Percentiles rank a stretch among this genome's conserved stretches.
Evolutionary conservation across 176 grass and related monocot genomes (phyloP).

Genomic region (Cymbopogon citratus): DNA sequence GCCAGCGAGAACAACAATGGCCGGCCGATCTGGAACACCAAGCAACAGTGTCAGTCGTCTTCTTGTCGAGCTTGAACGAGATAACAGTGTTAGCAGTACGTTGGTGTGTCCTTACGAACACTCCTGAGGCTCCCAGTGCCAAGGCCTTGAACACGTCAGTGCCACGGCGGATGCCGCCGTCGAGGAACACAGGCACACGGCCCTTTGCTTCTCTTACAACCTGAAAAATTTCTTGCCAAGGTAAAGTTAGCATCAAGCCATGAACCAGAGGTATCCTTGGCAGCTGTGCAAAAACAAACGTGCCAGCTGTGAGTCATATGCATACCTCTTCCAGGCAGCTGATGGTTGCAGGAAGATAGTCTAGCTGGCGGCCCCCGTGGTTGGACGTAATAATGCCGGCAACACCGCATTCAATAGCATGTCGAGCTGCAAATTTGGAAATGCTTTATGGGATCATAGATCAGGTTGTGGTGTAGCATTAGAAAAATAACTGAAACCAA

Average conservation of each 20-base stretch:
- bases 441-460: not conserved
- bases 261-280: not conserved
- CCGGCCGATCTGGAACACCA: slow-evolving; percentile 65
- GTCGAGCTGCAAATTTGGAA: slow-evolving; percentile 37
- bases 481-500: not conserved
- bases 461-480: not conserved
- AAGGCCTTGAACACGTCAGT: slow-evolving; percentile 92
- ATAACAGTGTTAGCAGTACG: too few species aligned
- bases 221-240: slow-evolving; percentile 12
- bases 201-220: slow-evolving; percentile 69
- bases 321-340: slow-evolving; percentile 85
- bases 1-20: slow-evolving; percentile 68
- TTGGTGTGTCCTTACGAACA: slow-evolving; percentile 46
- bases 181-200: slow-evolving; percentile 71
- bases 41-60: too few species aligned
- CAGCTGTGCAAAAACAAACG: not conserved
- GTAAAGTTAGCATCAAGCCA: not conserved
- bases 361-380: slow-evolving; percentile 79
- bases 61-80: not conserved
- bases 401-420: slow-evolving; percentile 50
- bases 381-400: slow-evolving; percentile 82
- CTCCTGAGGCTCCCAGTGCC: slow-evolving; percentile 72
- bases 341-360: slow-evolving; percentile 77
- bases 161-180: slow-evolving; percentile 74
- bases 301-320: not conserved